Conservation (phyloP, 345 rosid genomes). For the Aquilaria sinensis region DNA sequence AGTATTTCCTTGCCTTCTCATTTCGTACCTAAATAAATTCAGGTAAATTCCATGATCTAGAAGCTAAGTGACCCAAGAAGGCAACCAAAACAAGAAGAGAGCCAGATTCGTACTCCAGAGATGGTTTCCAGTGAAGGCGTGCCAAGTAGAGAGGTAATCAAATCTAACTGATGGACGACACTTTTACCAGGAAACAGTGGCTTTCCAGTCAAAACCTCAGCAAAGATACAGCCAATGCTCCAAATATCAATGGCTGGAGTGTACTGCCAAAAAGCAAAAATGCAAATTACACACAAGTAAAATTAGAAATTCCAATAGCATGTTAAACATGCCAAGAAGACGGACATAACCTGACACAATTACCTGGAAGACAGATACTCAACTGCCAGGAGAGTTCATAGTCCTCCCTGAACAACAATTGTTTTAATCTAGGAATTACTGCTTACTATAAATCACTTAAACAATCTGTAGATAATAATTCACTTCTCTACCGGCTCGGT, state of each 20-base stretch:
- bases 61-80: not conserved
- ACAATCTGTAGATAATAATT: slow-evolving; percentile 28
- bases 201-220: slow-evolving; percentile 93
- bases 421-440: slow-evolving; percentile 83
- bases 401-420: slow-evolving; percentile 99
- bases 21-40: slow-evolving; percentile 70
- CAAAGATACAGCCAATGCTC: slow-evolving; percentile 98
- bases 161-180: slow-evolving; percentile 89
- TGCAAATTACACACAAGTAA: slow-evolving; percentile 23
- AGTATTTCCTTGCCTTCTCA: slow-evolving; percentile 89
- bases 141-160: slow-evolving; percentile 97
- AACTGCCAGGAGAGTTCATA: slow-evolving; percentile 99
- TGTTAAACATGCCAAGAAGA: slow-evolving; percentile 23
- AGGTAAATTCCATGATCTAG: not conserved
- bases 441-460: slow-evolving; percentile 46
- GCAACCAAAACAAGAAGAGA: slow-evolving; percentile 6
- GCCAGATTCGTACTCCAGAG: slow-evolving; percentile 55
- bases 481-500: too few relatives aligned
- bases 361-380: slow-evolving; percentile 91
- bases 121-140: slow-evolving; percentile 82
- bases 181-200: slow-evolving; percentile 99
- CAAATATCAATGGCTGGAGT: slow-evolving; percentile 99
- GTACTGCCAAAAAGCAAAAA: slow-evolving; percentile 52
- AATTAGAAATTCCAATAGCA: slow-evolving; percentile 9
- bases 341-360: slow-evolving; percentile 52